These are phyloP conservation scores for Sporisorium exsertum DNA, from an alignment of 1,284 basidiomycete species.

Conservation along the genomic window DNA sequence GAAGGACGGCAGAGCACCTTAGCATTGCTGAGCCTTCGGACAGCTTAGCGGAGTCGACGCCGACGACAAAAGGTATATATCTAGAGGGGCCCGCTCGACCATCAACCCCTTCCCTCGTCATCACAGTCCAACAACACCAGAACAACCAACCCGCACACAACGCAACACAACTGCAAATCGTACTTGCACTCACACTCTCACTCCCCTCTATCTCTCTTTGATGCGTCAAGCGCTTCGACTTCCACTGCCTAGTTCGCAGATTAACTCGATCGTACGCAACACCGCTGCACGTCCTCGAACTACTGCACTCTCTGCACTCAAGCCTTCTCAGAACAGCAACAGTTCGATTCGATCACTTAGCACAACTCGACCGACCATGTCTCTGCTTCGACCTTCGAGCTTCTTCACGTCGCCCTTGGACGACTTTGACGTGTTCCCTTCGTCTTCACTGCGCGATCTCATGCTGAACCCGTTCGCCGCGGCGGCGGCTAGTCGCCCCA, in stretches of 20 bases:
- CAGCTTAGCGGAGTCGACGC: neutral
- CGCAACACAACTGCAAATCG: neutral
- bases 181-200: neutral
- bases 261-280: conserved; percentile 35
- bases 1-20: neutral
- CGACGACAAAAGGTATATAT: conserved; percentile 1
- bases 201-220: conserved; percentile 4
- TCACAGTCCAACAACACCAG: neutral
- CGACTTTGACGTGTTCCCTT: conserved; percentile 45
- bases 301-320: conserved; percentile 16
- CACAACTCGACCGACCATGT: conserved; percentile 33
- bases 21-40: neutral
- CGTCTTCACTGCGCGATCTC: conserved; percentile 33
- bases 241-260: conserved; percentile 33
- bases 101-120: neutral
- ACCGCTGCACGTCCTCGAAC: conserved; percentile 19
- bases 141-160: conserved; percentile 3
- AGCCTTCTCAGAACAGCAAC: neutral
- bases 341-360: conserved; percentile 15
- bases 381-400: conserved; percentile 40
- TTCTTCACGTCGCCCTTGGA: conserved; percentile 43
- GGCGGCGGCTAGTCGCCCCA: conserved; percentile 29
- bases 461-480: conserved; percentile 33
- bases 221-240: conserved; percentile 51
- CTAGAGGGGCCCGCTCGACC: neutral